Percentiles rank a stretch among this genome's conserved stretches.
phyloP scores from a whole-genome alignment of 2,329 filamentous ascomycete genomes.

The Fusarium stilboides region DNA sequence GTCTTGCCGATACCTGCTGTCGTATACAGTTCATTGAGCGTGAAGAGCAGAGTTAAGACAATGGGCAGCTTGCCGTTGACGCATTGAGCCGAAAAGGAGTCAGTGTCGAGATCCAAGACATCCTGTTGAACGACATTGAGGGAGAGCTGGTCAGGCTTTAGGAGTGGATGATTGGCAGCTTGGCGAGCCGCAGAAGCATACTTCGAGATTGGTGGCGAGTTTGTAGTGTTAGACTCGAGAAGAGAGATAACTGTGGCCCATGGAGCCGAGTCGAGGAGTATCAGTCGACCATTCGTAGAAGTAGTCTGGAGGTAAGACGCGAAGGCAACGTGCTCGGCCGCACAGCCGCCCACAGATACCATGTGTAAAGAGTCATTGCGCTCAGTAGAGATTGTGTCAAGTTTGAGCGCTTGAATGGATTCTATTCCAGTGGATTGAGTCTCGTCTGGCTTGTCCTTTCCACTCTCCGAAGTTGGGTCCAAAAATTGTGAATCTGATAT shows the following conservation, averaged over 20 bases:
- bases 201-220: conserved; percentile 64
- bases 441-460: conserved; percentile 4
- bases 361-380: conserved; percentile 53
- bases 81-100: conserved; percentile 54
- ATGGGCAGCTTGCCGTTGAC: conserved; percentile 55
- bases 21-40: conserved; percentile 94
- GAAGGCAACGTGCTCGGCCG: conserved; percentile 73
- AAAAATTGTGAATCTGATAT: background rate
- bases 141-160: conserved; percentile 57
- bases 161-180: conserved; percentile 62
- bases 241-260: conserved; percentile 77
- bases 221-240: conserved; percentile 71
- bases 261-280: conserved; percentile 85
- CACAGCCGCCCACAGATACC: conserved; percentile 70
- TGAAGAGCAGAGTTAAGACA: conserved; percentile 90
- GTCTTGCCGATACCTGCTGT: conserved; percentile 79
- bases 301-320: conserved; percentile 59
- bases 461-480: background rate
- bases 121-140: conserved; percentile 65
- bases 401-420: conserved; percentile 8
- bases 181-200: conserved; percentile 66
- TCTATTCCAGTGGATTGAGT: conserved; percentile 6
- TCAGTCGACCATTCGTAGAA: conserved; percentile 60
- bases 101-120: conserved; percentile 60
- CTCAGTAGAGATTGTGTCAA: conserved; percentile 12